Percentiles rank a stretch among this genome's conserved stretches.
phyloP scores from a whole-genome alignment of 2,329 filamentous ascomycete species.

The Clonostachys chloroleuca region DNA sequence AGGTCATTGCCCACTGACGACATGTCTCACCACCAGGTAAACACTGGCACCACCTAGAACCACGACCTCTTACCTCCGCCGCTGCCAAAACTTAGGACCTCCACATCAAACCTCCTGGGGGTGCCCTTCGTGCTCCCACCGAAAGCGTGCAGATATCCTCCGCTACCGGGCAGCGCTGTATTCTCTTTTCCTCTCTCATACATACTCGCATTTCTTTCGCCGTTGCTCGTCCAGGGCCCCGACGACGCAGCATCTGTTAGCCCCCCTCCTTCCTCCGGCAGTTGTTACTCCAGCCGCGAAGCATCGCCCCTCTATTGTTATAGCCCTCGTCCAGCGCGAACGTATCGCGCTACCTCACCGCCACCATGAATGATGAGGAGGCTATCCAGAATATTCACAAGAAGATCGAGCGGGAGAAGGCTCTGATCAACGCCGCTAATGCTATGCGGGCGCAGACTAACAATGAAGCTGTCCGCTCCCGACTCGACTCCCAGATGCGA shows the following conservation, averaged over 20 bases:
- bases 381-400: constrained; percentile 76
- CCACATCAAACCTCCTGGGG: no score
- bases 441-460: constrained; percentile 94
- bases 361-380: constrained; percentile 60
- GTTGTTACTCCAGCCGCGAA: neutral
- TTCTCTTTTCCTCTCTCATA: no score
- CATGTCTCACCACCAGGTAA: no score
- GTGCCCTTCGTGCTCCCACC: no score
- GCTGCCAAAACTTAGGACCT: no score
- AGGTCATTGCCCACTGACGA: no score
- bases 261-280: neutral
- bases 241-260: neutral
- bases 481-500: constrained; percentile 89
- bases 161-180: no score
- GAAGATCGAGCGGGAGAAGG: constrained; percentile 98
- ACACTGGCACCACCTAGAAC: no score
- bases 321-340: constrained; percentile 25
- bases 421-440: constrained; percentile 88
- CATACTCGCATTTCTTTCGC: no score
- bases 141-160: no score
- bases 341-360: constrained; percentile 29
- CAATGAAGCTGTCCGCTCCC: constrained; percentile 85
- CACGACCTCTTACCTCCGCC: no score
- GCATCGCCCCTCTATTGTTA: neutral
- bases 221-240: neutral